phyloP scores from a whole-genome alignment of 495 filamentous ascomycete genomes.

The Bacidia rubella region DNA sequence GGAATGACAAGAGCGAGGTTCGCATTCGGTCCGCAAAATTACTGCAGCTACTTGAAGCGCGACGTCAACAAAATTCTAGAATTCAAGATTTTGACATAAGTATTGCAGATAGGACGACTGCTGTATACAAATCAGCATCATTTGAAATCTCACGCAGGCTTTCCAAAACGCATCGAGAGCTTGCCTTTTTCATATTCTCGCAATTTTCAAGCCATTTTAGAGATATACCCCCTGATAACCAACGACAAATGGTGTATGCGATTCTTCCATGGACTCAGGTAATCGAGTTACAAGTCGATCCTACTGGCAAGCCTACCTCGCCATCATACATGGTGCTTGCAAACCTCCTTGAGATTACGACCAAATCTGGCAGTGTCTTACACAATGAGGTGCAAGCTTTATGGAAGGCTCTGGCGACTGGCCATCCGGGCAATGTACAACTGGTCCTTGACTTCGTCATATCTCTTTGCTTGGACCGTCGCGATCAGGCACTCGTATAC shows the following conservation, averaged over 20 bases:
- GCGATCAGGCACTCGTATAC: slow-evolving; percentile 94
- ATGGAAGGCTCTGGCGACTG: slow-evolving; percentile 92
- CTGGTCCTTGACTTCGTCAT: slow-evolving; percentile 94
- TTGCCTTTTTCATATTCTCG: slow-evolving; percentile 88
- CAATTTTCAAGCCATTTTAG: slow-evolving; percentile 90
- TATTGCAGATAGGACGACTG: slow-evolving; percentile 94
- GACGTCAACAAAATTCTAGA: slow-evolving; percentile 71
- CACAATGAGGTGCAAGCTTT: slow-evolving; percentile 96
- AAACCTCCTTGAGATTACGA: slow-evolving; percentile 93
- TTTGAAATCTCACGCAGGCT: slow-evolving; percentile 89
- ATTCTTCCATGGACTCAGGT: slow-evolving; percentile 94
- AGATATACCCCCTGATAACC: slow-evolving; percentile 59
- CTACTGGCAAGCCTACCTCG: slow-evolving; percentile 61
- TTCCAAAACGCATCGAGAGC: slow-evolving; percentile 73
- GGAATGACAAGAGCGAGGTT: slow-evolving; percentile 76
- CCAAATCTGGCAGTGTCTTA: slow-evolving; percentile 70
- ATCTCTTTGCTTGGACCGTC: slow-evolving; percentile 73
- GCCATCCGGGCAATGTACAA: slow-evolving; percentile 88
- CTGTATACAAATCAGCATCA: slow-evolving; percentile 92
- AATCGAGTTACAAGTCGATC: slow-evolving; percentile 82
- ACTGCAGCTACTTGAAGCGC: slow-evolving; percentile 68
- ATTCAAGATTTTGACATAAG: slow-evolving; percentile 97
- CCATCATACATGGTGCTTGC: slow-evolving; percentile 90
- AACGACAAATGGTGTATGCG: slow-evolving; percentile 87
- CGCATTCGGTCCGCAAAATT: slow-evolving; percentile 79